Conservation (phyloP, 2,329 filamentous ascomycete genomes). For the Cercospora citrullina region DNA sequence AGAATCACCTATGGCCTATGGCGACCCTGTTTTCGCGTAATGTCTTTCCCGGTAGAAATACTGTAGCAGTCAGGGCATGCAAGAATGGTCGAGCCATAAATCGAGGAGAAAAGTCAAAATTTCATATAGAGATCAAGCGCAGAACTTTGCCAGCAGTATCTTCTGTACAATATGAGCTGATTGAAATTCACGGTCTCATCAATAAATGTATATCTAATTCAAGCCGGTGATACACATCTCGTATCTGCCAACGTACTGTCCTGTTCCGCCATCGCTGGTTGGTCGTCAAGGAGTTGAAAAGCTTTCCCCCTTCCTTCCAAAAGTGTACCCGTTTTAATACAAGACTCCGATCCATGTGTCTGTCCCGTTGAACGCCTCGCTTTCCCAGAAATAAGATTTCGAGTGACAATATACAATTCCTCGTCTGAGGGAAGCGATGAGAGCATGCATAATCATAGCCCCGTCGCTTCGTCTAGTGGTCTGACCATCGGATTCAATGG, state of each 20-base stretch:
- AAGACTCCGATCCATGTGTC: background rate
- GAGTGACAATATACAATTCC: background rate
- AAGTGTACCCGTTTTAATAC: background rate
- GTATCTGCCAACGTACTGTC: background rate
- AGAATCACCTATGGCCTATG: too few species aligned
- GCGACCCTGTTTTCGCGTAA: background rate
- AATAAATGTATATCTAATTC: background rate
- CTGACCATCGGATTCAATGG: too few species aligned
- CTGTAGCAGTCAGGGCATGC: background rate
- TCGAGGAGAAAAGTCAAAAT: background rate
- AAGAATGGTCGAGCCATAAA: background rate
- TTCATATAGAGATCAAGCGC: background rate
- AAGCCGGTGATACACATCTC: background rate
- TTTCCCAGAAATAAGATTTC: background rate
- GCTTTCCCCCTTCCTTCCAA: background rate
- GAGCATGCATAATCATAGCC: background rate
- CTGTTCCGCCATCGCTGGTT: background rate
- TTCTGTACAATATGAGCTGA: background rate
- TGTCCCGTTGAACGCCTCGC: constrained; percentile 16
- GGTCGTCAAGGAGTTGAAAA: background rate
- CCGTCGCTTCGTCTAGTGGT: too few species aligned
- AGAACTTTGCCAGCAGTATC: background rate
- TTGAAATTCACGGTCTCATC: background rate
- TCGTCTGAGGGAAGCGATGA: background rate
- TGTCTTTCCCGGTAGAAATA: background rate